A percentile compares a stretch with the other conserved stretches of the same genome.
Conservation (phyloP, 108 stramenopile species). For the Epithemia pelagica region DNA sequence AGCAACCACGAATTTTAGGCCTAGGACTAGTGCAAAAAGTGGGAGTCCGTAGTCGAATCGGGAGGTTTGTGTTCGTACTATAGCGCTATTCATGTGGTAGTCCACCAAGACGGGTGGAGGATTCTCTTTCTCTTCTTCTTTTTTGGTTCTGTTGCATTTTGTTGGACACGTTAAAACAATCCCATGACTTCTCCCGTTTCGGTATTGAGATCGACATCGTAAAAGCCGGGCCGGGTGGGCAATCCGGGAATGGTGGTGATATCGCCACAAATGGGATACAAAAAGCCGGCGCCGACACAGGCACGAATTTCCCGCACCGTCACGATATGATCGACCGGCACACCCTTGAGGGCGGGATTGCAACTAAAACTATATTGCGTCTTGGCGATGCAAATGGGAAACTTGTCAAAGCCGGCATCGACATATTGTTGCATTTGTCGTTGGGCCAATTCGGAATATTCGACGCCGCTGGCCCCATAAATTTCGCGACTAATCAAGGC, state of each 20-base stretch:
- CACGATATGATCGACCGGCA: constrained; percentile 85
- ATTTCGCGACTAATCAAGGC: constrained; percentile 90
- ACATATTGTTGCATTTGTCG: constrained; percentile 86
- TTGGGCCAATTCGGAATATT: constrained; percentile 77
- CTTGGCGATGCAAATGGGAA: constrained; percentile 99
- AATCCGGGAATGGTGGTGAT: constrained; percentile 99
- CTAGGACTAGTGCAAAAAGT: no score
- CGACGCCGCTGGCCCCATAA: constrained; percentile 94
- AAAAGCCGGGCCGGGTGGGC: constrained; percentile 97
- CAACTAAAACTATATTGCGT: constrained; percentile 97
- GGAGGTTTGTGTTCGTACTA: no score
- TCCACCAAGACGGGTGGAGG: no score
- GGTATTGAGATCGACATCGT: constrained; percentile 94
- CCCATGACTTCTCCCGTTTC: constrained; percentile 94
- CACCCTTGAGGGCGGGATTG: constrained; percentile 89
- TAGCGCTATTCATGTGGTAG: no score
- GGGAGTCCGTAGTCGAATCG: no score
- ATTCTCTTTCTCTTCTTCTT: no score
- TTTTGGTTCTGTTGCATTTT: neutral
- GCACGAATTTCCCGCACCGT: constrained; percentile 93
- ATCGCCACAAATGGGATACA: constrained; percentile 95
- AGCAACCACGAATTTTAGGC: no score
- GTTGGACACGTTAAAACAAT: constrained; percentile 64
- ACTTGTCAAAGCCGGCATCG: constrained; percentile 79
- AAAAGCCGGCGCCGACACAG: constrained; percentile 95